Evolutionary conservation across 139 green algal genomes (phyloP), one percentile per base, ranked within the genome.

Genomic region (Chlorella sp.): DNA sequence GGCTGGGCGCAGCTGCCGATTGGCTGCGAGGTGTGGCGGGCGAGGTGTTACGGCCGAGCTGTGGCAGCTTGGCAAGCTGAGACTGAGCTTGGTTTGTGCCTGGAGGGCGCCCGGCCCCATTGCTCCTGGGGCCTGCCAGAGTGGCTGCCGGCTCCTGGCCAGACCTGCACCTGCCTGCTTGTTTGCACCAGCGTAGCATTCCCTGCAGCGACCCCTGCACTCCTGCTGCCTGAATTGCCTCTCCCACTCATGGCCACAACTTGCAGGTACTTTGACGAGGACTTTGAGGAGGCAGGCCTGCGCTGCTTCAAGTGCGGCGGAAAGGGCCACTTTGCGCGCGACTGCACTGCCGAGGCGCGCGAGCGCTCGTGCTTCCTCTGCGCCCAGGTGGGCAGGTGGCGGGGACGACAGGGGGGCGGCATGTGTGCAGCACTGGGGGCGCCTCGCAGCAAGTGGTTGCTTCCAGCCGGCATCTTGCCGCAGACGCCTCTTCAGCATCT

Each of bases 341-440:
- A 94, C 63, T 94, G 91, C 81, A 63, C 86, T 15, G 84, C 90
- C 18, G 74, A 82, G 30, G 69, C 69, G 1, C 80, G 79, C 26
- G 44, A 88, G 73, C 79, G 84, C 57, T 89, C 94, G 15, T 97
- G 94, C 86, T 90, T 90, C 82, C 82, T 96, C 64, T 97, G 94
- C 85, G 93, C 92, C 39, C 86, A 94, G 65, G 90, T 94, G 47
- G 91, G 90, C 12, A 91, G 94, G 12, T 23, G 51, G 79, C 74
- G 88, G 4, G 82, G 84, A 16, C 25, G 56, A 41, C 30, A 60
- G 51, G 12, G 51, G 51, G 18, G 15, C 4, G 65, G 65, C 15
- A 51, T 6, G 44, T 51, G 44, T 51, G 44, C 44, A 51, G 44
- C 9, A 9, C 44, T 51, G 44, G 7, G 6, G 44, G n/a, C n/a